Conservation (phyloP, 2,329 filamentous ascomycete species). For the Macrophomina tecta region DNA sequence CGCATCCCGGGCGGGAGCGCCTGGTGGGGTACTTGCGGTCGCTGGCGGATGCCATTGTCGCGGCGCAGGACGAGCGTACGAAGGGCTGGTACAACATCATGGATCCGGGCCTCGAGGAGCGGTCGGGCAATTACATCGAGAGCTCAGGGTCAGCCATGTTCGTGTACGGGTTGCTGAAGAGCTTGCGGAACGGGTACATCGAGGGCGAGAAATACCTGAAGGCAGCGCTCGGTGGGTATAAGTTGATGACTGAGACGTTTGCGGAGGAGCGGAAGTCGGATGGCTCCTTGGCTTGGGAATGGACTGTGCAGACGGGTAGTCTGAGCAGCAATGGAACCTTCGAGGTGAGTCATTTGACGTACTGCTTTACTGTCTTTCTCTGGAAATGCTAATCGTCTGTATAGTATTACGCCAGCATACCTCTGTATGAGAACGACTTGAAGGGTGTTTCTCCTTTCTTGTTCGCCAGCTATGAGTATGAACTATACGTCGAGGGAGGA, state of each 20-base stretch:
- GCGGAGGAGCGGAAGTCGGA: slow-evolving; percentile 52
- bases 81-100: slow-evolving; percentile 67
- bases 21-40: slow-evolving; percentile 50
- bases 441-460: slow-evolving; percentile 51
- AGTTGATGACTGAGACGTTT: slow-evolving; percentile 52
- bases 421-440: slow-evolving; percentile 44
- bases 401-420: slow-evolving; percentile 50
- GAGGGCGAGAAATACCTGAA: slow-evolving; percentile 45
- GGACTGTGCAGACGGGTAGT: slow-evolving; percentile 60
- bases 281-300: slow-evolving; percentile 56
- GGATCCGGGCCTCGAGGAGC: slow-evolving; percentile 52
- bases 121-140: slow-evolving; percentile 65
- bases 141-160: slow-evolving; percentile 63
- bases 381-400: background rate
- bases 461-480: slow-evolving; percentile 41
- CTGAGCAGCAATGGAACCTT: slow-evolving; percentile 57
- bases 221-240: slow-evolving; percentile 52
- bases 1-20: slow-evolving; percentile 44
- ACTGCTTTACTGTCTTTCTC: background rate
- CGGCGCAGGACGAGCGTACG: slow-evolving; percentile 51
- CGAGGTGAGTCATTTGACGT: slow-evolving; percentile 46
- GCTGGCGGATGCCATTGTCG: slow-evolving; percentile 51
- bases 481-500: slow-evolving; percentile 1
- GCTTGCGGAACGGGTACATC: slow-evolving; percentile 41
- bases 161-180: slow-evolving; percentile 44